A percentile compares a stretch with the other conserved stretches of the same genome.
phyloP scores from a whole-genome alignment of 495 filamentous ascomycete genomes.

The Penicillium malachiteum region DNA sequence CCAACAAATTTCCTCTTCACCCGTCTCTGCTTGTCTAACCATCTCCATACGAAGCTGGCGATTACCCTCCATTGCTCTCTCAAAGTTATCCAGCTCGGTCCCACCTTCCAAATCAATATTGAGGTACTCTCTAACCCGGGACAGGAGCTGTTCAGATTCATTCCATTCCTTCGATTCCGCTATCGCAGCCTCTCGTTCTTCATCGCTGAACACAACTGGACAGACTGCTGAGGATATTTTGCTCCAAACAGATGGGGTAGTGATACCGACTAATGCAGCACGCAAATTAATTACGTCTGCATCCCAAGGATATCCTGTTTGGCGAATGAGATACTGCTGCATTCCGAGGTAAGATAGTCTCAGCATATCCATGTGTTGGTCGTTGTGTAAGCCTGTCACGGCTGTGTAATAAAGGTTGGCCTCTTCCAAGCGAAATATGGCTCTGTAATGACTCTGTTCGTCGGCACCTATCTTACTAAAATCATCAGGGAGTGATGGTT shows the following conservation, averaged over 20 bases:
- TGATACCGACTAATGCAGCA: conserved; percentile 35
- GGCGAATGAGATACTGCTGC: conserved; percentile 32
- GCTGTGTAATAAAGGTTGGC: conserved; percentile 42
- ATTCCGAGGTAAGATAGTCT: conserved; percentile 31
- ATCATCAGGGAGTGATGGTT: conserved; percentile 30
- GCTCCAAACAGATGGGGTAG: conserved; percentile 28
- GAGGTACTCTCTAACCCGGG: conserved; percentile 25
- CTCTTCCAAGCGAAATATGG: conserved; percentile 31
- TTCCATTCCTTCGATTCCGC: conserved; percentile 37
- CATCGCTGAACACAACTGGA: conserved; percentile 26
- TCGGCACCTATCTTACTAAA: conserved; percentile 28
- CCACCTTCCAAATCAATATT: conserved; percentile 32
- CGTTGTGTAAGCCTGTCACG: conserved; percentile 33
- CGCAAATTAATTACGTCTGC: conserved; percentile 36
- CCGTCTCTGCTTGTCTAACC: conserved; percentile 22
- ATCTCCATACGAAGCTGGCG: conserved; percentile 28
- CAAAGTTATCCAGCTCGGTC: conserved; percentile 32
- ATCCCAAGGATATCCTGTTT: conserved; percentile 38
- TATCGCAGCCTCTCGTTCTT: conserved; percentile 20
- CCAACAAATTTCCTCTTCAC: conserved; percentile 19
- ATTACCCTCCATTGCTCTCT: conserved; percentile 25
- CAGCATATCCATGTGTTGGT: conserved; percentile 25
- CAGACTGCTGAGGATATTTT: conserved; percentile 24
- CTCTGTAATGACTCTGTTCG: conserved; percentile 25
- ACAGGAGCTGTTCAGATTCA: conserved; percentile 34